Conservation (phyloP, 345 rosid species). For the Pseudoturritis turrita region DNA sequence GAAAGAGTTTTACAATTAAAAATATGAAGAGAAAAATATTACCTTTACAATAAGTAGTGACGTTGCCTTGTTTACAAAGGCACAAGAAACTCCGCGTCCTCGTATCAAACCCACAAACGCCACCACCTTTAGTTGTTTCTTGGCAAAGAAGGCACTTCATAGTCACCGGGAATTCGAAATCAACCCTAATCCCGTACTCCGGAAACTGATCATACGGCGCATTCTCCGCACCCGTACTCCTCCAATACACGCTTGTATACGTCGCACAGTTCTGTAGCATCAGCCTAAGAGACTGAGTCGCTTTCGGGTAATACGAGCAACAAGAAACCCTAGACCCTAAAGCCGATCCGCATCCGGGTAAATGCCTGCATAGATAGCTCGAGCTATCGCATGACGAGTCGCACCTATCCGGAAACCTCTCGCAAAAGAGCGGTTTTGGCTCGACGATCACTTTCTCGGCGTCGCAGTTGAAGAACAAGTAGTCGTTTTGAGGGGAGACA, state of each 20-base stretch:
- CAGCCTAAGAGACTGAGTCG: conserved; percentile 73
- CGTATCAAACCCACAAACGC: conserved; percentile 68
- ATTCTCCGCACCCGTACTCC: conserved; percentile 40
- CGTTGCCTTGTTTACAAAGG: conserved; percentile 56
- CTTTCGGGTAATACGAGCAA: conserved; percentile 81
- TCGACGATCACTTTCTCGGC: conserved; percentile 59
- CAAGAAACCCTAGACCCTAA: conserved; percentile 52
- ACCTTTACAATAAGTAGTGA: conserved; percentile 73
- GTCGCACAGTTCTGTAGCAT: conserved; percentile 81
- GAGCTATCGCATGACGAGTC: conserved; percentile 89
- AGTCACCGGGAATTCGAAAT: conserved; percentile 80
- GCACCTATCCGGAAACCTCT: conserved; percentile 79
- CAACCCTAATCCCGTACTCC: conserved; percentile 76
- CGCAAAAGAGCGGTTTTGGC: conserved; percentile 82
- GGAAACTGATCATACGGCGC: conserved; percentile 62
- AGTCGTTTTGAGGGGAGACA: conserved; percentile 78
- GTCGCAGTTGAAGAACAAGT: conserved; percentile 88
- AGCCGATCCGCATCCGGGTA: conserved; percentile 63
- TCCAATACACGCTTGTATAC: conserved; percentile 85
- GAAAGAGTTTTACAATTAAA: not conserved
- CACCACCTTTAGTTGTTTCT: conserved; percentile 70
- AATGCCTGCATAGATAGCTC: conserved; percentile 81
- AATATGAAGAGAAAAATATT: not conserved
- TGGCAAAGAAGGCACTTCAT: conserved; percentile 74
- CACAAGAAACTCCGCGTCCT: conserved; percentile 60